phyloP scores from a whole-genome alignment of 148 eudicot genomes.

The Spergularia marina region DNA sequence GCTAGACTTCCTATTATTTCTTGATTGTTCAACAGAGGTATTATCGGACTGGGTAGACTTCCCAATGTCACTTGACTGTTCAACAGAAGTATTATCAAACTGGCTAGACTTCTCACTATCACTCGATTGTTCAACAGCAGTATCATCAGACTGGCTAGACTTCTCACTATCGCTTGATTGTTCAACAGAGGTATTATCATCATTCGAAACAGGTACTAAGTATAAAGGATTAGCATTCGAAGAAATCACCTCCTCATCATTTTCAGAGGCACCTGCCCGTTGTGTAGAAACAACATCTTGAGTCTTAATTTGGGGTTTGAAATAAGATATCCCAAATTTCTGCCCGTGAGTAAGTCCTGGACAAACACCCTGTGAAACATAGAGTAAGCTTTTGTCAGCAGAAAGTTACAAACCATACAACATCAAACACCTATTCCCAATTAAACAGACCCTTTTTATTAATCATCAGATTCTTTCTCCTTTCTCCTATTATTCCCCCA shows the following conservation, averaged over 20 bases:
- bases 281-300: conserved; percentile 34
- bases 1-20: conserved; percentile 12
- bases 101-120: conserved; percentile 1
- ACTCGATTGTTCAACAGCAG: conserved; percentile 21
- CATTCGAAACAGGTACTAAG: conserved; percentile 20
- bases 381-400: neutral
- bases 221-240: conserved; percentile 25
- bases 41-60: conserved; percentile 6
- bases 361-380: conserved; percentile 65
- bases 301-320: conserved; percentile 33
- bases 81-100: conserved; percentile 15
- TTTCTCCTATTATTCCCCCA: too few relatives aligned
- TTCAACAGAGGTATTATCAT: conserved; percentile 20
- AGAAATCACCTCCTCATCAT: conserved; percentile 33
- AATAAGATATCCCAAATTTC: conserved; percentile 63
- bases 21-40: conserved; percentile 19
- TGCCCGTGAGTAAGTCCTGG: conserved; percentile 80
- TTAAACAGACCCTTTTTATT: neutral
- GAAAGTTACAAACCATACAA: neutral
- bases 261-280: conserved; percentile 27
- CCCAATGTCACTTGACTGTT: conserved; percentile 25
- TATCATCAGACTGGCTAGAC: conserved; percentile 8
- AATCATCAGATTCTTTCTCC: too few relatives aligned
- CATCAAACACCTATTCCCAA: neutral
- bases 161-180: neutral